phyloP scores from a whole-genome alignment of 768 basidiomycete genomes.

The Auriscalpium orientale region DNA sequence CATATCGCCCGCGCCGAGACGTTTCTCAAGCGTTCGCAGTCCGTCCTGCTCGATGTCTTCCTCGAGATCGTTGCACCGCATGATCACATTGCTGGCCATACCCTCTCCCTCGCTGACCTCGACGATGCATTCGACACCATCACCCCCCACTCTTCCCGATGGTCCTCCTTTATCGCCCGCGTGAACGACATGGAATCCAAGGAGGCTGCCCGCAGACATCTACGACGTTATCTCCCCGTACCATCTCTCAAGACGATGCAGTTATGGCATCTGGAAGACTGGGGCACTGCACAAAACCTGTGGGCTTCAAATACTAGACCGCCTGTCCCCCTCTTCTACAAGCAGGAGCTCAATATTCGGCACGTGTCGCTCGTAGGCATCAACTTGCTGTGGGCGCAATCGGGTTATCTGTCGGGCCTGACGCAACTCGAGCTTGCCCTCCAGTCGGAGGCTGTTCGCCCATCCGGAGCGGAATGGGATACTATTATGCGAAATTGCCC shows the following conservation, averaged over 20 bases:
- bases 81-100: conserved; percentile 42
- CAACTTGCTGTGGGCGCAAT: conserved; percentile 50
- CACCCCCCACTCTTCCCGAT: conserved; percentile 38
- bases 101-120: conserved; percentile 47
- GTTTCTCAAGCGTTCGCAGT: conserved; percentile 34
- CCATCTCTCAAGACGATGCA: conserved; percentile 52
- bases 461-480: conserved; percentile 47
- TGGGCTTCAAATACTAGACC: conserved; percentile 49
- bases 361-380: conserved; percentile 60
- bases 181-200: conserved; percentile 56
- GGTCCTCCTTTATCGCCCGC: conserved; percentile 55
- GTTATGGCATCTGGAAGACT: conserved; percentile 60
- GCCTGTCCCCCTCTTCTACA: conserved; percentile 51
- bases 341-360: conserved; percentile 40
- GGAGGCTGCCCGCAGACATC: conserved; percentile 39
- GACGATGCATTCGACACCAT: conserved; percentile 28
- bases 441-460: conserved; percentile 51
- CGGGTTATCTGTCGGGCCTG: conserved; percentile 42
- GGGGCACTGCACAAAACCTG: conserved; percentile 40
- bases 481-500: conserved; percentile 45
- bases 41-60: conserved; percentile 39
- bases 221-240: conserved; percentile 45
- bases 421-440: conserved; percentile 50
- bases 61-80: conserved; percentile 46
- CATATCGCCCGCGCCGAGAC: conserved; percentile 41